Evolutionary conservation across 2,329 filamentous ascomycete genomes (phyloP).

Genomic region (Fusarium neocosmosporiellum): DNA sequence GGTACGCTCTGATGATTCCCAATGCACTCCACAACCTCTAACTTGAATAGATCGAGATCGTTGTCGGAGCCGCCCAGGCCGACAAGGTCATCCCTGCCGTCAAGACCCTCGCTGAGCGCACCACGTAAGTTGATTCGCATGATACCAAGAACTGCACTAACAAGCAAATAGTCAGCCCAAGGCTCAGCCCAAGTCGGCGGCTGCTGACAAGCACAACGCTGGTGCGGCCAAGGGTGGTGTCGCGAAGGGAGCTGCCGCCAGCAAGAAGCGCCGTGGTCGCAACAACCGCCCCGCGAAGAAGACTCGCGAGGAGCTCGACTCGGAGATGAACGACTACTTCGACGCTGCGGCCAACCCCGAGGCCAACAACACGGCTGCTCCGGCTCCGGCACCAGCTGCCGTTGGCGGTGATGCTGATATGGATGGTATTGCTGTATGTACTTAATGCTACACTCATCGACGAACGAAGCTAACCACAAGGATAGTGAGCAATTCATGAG

Average conservation of each 20-base stretch:
- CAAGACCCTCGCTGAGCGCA: constrained; percentile 84
- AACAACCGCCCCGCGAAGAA: constrained; percentile 80
- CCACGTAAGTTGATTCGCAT: constrained; percentile 65
- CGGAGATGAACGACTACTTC: constrained; percentile 98
- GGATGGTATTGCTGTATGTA: constrained; percentile 69
- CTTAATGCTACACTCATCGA: too few species aligned
- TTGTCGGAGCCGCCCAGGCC: constrained; percentile 81
- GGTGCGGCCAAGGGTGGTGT: constrained; percentile 56
- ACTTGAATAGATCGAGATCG: constrained; percentile 80
- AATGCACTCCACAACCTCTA: constrained; percentile 23
- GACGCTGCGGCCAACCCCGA: constrained; percentile 60
- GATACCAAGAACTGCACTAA: constrained; percentile 16
- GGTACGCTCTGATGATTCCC: constrained; percentile 58
- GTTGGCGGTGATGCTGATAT: constrained; percentile 69
- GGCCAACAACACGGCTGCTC: constrained; percentile 59
- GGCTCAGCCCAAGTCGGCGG: constrained; percentile 82
- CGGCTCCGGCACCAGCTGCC: constrained; percentile 58
- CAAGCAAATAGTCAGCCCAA: constrained; percentile 45
- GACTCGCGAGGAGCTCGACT: constrained; percentile 94
- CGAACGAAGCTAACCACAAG: constrained; percentile 19
- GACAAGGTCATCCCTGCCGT: constrained; percentile 73
- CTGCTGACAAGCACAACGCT: constrained; percentile 74
- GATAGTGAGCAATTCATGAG: constrained; percentile 23
- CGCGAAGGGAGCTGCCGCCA: constrained; percentile 57
- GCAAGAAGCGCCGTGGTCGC: constrained; percentile 64